A percentile compares a stretch with the other conserved stretches of the same genome.
phyloP scores from a whole-genome alignment of 2,329 filamentous ascomycete species.

The Aulographum hederae region DNA sequence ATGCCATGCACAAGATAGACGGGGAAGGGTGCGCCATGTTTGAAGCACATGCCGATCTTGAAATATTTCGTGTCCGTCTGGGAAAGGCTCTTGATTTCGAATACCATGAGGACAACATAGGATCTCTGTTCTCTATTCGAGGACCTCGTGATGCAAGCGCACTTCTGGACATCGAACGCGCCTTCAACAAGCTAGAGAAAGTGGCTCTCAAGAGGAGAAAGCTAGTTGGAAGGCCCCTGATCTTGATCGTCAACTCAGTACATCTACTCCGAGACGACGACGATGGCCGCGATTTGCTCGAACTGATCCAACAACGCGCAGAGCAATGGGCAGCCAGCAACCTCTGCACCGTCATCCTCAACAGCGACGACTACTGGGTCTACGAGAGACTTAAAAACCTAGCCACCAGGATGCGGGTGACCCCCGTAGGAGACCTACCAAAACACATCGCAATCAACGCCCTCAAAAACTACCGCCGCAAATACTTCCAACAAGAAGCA shows the following conservation, averaged over 20 bases:
- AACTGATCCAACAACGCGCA: slow-evolving; percentile 85
- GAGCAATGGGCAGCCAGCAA: slow-evolving; percentile 92
- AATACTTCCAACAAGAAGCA: slow-evolving; percentile 51
- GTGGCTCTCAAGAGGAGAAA: slow-evolving; percentile 59
- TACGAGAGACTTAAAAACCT: slow-evolving; percentile 88
- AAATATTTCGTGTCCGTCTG: slow-evolving; percentile 83
- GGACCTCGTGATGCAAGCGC: slow-evolving; percentile 85
- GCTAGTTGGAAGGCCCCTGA: slow-evolving; percentile 46
- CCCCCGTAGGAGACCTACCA: slow-evolving; percentile 66
- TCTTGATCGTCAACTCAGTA: slow-evolving; percentile 89
- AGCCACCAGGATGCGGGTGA: slow-evolving; percentile 85
- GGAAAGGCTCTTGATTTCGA: slow-evolving; percentile 93
- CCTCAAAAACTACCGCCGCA: slow-evolving; percentile 59
- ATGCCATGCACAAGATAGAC: slow-evolving; percentile 84
- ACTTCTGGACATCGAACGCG: slow-evolving; percentile 84
- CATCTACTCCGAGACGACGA: slow-evolving; percentile 85
- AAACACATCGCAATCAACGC: slow-evolving; percentile 63
- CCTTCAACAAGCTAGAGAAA: slow-evolving; percentile 96
- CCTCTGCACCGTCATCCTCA: slow-evolving; percentile 82
- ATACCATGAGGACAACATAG: slow-evolving; percentile 95
- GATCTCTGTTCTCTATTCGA: slow-evolving; percentile 83
- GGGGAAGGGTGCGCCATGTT: slow-evolving; percentile 88
- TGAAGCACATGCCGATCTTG: slow-evolving; percentile 84
- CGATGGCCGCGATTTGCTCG: slow-evolving; percentile 80
- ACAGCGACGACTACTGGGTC: slow-evolving; percentile 96